Percentiles rank a stretch among this genome's conserved stretches.
phyloP scores from a whole-genome alignment of 495 filamentous ascomycete genomes.

The Aspergillus sparsus region DNA sequence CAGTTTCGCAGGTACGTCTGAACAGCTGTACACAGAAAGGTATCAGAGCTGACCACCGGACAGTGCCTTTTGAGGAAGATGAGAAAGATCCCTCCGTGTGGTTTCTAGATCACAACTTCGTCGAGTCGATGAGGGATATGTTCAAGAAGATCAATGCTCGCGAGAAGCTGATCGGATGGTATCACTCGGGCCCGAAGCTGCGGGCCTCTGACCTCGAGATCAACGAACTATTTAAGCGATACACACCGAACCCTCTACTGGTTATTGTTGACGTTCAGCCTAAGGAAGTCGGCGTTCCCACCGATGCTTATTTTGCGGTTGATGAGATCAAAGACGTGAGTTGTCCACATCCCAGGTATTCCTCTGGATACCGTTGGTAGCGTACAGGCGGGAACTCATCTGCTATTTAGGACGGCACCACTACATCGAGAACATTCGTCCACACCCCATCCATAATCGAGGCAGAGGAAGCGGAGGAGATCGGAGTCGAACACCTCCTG shows the following conservation, averaged over 20 bases:
- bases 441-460: constrained; percentile 99
- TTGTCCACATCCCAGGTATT: constrained; percentile 13
- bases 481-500: constrained; percentile 96
- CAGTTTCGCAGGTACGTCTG: constrained; percentile 84
- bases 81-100: constrained; percentile 97
- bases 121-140: constrained; percentile 99
- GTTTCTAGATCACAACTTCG: constrained; percentile 99
- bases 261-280: constrained; percentile 99
- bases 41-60: constrained; percentile 12
- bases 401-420: constrained; percentile 81
- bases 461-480: constrained; percentile 98
- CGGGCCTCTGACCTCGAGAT: constrained; percentile 97
- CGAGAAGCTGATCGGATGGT: constrained; percentile 99
- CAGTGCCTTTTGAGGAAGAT: constrained; percentile 98
- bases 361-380: not conserved
- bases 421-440: constrained; percentile 95
- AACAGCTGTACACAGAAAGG: too few relatives aligned
- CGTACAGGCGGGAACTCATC: not conserved
- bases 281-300: constrained; percentile 96
- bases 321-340: constrained; percentile 99
- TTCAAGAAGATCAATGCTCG: constrained; percentile 99
- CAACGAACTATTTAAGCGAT: constrained; percentile 99
- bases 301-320: constrained; percentile 98
- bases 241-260: constrained; percentile 92
- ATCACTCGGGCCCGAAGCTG: constrained; percentile 96